phyloP scores from a whole-genome alignment of 1,284 basidiomycete species.

The Boletus sp. region DNA sequence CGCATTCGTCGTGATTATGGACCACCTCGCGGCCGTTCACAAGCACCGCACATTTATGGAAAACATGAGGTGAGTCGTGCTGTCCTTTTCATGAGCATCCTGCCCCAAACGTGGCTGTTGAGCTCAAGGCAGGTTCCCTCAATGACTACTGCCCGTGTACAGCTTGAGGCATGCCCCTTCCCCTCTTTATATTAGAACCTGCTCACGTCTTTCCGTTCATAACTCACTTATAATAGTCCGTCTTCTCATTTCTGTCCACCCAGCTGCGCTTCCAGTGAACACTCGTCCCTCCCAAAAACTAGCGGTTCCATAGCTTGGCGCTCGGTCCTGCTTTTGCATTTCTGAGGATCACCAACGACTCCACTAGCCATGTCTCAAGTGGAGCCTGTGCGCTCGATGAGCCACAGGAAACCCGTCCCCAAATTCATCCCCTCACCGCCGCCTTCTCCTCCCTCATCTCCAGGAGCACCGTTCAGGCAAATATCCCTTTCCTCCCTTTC shows the following conservation, averaged over 20 bases:
- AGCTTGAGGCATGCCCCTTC: conserved; percentile 30
- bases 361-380: conserved; percentile 24
- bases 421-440: conserved; percentile 59
- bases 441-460: conserved; percentile 38
- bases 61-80: conserved; percentile 38
- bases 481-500: conserved; percentile 30
- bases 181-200: conserved; percentile 34
- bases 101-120: conserved; percentile 34
- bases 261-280: conserved; percentile 26
- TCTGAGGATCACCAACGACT: conserved; percentile 6
- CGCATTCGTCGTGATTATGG: conserved; percentile 34
- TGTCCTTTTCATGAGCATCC: conserved; percentile 33
- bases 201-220: conserved; percentile 28
- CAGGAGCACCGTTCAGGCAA: conserved; percentile 30
- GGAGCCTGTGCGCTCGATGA: conserved; percentile 42
- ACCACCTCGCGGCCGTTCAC: conserved; percentile 35
- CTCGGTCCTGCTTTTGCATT: conserved; percentile 10
- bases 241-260: conserved; percentile 31
- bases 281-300: conserved; percentile 14
- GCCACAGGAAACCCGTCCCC: conserved; percentile 65
- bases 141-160: conserved; percentile 33
- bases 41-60: conserved; percentile 34
- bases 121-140: conserved; percentile 35
- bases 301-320: conserved; percentile 10
- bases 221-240: conserved; percentile 28